Base-by-base conservation (phyloP, 139 green algal species). In the Picochlorum costavermella region DNA sequence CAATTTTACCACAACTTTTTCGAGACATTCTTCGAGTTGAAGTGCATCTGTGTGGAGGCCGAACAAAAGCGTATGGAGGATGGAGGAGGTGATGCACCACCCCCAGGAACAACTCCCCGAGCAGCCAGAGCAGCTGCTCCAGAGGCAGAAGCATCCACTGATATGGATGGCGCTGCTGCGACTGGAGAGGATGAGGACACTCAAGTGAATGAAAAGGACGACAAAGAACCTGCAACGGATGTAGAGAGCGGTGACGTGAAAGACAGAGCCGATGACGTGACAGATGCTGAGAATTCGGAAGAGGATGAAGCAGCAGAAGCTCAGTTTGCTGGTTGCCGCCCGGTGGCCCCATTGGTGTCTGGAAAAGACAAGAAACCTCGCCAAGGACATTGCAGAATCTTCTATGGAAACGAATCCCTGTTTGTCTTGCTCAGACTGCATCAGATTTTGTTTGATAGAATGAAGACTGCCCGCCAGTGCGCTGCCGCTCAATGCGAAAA, bases 381-480 rank as follows among this genome's bases (percentile, higher is more conserved):
- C 3, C 33, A 40, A 40, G 33, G 33, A 25, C 65, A 64, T 59
- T 75, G 62, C 63, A 60, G 63, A 43, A 50, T 90, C 9, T 83
- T 92, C 46, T 98, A 95, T 65, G 87, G 83, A 63, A 93, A 96
- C 61, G 94, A 98, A 60, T 63, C 72, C 60, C 83, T 96, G 56
- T 99, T 95, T 75, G 65, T 96, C 20, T 89, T 98, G 63, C 86
- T 95, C 64, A 80, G 91, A 8, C 69, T 88, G n/a, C 80, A 90
- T 57, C 73, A 84, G 23, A 79, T 85, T 64, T 80, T 98, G 31
- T 97, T 92, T 63, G 87, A 98, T 48, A 83, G 84, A 16, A 72
- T 95, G 43, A 31, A 45, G 20, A 31, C 58, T 20, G 71, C 76
- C 10, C 59, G 68, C 28, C 46, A 66, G 46, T 79, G 73, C 55